Evolutionary conservation across 306 rosid species (phyloP).

Genomic region (Luffa acutangula): DNA sequence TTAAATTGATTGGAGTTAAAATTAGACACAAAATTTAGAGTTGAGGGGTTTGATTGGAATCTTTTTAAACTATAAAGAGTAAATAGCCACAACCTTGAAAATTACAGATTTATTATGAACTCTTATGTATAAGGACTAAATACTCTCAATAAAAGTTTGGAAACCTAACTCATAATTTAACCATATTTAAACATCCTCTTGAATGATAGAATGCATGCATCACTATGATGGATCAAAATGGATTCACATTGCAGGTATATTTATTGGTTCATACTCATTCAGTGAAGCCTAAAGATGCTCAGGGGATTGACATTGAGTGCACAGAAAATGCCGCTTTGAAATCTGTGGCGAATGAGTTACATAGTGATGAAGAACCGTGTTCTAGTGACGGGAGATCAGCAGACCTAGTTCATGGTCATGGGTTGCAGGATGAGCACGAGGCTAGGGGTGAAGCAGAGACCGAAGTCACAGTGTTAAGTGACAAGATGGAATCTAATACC

Average conservation of each 20-base stretch:
- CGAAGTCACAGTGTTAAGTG: slow-evolving; percentile 28
- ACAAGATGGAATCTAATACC: slow-evolving; percentile 28
- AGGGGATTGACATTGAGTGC: slow-evolving; percentile 32
- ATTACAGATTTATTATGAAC: not conserved
- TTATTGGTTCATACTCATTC: slow-evolving; percentile 73
- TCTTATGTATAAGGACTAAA: not conserved
- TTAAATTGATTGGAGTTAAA: not conserved
- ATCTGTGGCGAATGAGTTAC: slow-evolving; percentile 33
- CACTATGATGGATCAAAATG: slow-evolving; percentile 16
- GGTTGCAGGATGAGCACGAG: slow-evolving; percentile 24
- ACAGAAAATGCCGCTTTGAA: slow-evolving; percentile 23
- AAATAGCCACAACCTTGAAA: not conserved
- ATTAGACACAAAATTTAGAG: not conserved
- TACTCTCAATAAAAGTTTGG: not conserved
- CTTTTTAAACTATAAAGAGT: too few relatives aligned
- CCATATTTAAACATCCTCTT: not conserved
- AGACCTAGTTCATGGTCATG: slow-evolving; percentile 27
- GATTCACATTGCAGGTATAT: slow-evolving; percentile 54
- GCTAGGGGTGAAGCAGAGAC: slow-evolving; percentile 31
- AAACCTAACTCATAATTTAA: not conserved
- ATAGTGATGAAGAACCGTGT: slow-evolving; percentile 30
- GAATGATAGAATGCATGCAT: not conserved
- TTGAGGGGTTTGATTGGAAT: not conserved
- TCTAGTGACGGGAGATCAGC: slow-evolving; percentile 29
- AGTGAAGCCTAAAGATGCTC: slow-evolving; percentile 48